phyloP scores from a whole-genome alignment of 192 early-diverging fungal genomes.

The Rhizophagus sp. region DNA sequence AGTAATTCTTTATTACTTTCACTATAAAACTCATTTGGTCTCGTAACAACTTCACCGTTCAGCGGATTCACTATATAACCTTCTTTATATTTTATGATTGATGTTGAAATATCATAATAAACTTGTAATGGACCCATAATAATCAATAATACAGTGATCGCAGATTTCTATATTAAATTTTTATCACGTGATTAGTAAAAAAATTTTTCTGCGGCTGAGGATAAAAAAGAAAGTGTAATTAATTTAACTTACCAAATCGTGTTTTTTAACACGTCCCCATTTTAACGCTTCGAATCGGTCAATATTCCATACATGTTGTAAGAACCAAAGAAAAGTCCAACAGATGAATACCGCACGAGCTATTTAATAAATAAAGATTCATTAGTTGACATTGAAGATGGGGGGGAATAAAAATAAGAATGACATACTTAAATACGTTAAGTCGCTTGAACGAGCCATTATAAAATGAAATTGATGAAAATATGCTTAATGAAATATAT shows the following conservation, averaged over 20 bases:
- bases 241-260: constrained; percentile 17
- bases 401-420: background rate
- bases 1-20: constrained; percentile 23
- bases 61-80: constrained; percentile 32
- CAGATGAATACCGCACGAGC: constrained; percentile 11
- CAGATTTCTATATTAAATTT: constrained; percentile 10
- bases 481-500: no score
- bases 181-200: background rate
- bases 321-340: constrained; percentile 28
- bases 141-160: constrained; percentile 11
- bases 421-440: constrained; percentile 14
- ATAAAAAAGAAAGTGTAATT: background rate
- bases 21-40: constrained; percentile 35
- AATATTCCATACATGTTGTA: constrained; percentile 23
- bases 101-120: constrained; percentile 30
- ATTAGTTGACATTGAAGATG: background rate
- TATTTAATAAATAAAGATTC: background rate
- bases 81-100: constrained; percentile 42
- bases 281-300: constrained; percentile 23
- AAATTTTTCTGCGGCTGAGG: background rate
- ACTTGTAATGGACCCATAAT: constrained; percentile 17
- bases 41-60: constrained; percentile 31
- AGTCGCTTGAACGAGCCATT: constrained; percentile 1
- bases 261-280: constrained; percentile 20
- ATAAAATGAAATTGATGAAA: no score